phyloP scores from a whole-genome alignment of 176 grass and related monocot species.

The Triticum urartu region DNA sequence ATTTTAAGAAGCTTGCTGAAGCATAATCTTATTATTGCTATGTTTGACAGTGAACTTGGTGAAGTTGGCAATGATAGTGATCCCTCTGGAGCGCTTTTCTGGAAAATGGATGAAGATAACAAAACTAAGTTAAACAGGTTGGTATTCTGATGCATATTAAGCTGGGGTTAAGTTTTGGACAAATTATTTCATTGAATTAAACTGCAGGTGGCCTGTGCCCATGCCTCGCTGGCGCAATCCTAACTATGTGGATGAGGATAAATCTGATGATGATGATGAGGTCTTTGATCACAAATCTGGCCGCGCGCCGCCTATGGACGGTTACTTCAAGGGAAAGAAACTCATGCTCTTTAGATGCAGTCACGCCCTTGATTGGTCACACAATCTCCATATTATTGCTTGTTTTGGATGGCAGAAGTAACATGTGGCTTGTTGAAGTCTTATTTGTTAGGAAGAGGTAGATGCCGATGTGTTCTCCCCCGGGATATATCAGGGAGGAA shows the following conservation, averaged over 20 bases:
- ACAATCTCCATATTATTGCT: conserved; percentile 1
- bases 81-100: neutral
- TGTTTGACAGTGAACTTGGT: neutral
- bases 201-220: neutral
- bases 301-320: neutral
- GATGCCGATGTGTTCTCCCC: too few relatives aligned
- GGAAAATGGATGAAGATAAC: neutral
- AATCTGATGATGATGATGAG: neutral
- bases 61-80: neutral
- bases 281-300: neutral
- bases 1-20: neutral
- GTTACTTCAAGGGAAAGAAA: neutral
- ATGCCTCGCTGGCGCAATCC: neutral
- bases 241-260: neutral
- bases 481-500: too few relatives aligned
- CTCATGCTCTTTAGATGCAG: neutral
- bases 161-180: neutral
- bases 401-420: neutral
- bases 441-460: too few relatives aligned
- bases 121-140: neutral
- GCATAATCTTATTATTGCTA: neutral
- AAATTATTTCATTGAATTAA: neutral
- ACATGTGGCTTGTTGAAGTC: neutral
- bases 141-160: neutral
- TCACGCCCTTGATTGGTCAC: neutral